Base-by-base conservation (phyloP, 2,329 filamentous ascomycete species). In the Rugonectria rugulosa region DNA sequence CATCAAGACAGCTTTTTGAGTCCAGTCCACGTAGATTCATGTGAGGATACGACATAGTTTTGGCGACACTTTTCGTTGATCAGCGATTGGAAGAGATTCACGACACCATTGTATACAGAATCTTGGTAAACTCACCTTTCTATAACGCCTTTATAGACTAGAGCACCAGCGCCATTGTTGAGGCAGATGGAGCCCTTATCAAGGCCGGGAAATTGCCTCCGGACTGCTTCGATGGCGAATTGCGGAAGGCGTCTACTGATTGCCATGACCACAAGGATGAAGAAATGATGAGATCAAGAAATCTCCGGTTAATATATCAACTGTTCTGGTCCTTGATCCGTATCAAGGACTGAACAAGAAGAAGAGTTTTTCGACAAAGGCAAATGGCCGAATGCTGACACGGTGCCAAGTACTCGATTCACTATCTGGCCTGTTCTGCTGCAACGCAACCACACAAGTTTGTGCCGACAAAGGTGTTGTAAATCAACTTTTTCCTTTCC, bases 11-110 rank as follows among this genome's bases (percentile, higher is more conserved):
- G 26, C 53, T 56, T 47, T 56, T 52, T 15, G 53, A 41, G 32
- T 56, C 53, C 14, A 56, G 20, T 32, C 53, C 53, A 11, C 53
- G 53, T 12, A 56, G 34, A 31, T 56, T 56, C 53, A 52, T 46
- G 27, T 56, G 47, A 3, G 53, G 53, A 23, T 41, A 29, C 14
- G 53, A 52, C 48, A 59, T 59, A 2, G 56, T 56, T 21, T 20
- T 47, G 17, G 44, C 29, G n/a, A 59, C 37, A 19, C 44, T 56
- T 29, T 43, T 27, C 6, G 10, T 31, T 17, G 23, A 20, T 43
- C 40, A 43, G 23, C 12, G 7, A 20, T 15, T 29, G 20, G 4
- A 5, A 29, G 19, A 43, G 5, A 43, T 43, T 14, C 26, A 27
- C 26, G 26, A 11, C 26, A 27, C 26, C 26, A 27, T 27, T 27